Evolutionary conservation across 2,329 filamentous ascomycete species (phyloP).

Genomic region (Didymella sp.): DNA sequence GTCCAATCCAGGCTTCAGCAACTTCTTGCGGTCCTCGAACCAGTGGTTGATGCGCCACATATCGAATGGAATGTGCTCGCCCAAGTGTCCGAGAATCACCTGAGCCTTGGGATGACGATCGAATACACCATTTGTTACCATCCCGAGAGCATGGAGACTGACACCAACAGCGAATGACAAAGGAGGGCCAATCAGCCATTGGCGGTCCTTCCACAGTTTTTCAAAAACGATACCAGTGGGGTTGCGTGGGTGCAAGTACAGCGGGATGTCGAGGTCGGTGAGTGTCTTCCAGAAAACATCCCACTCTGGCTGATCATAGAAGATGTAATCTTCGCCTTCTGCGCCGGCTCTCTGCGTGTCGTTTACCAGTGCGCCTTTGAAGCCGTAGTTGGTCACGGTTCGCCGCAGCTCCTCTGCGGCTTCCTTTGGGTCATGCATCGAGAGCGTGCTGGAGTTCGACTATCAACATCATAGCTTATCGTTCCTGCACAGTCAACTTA

Average conservation of each 20-base stretch:
- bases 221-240: conserved; percentile 52
- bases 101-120: conserved; percentile 57
- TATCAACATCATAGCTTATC: not conserved
- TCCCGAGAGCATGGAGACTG: conserved; percentile 62
- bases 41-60: conserved; percentile 53
- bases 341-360: conserved; percentile 43
- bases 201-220: conserved; percentile 62
- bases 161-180: conserved; percentile 56
- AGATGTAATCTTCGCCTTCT: conserved; percentile 40
- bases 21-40: conserved; percentile 61
- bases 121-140: conserved; percentile 60
- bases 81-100: conserved; percentile 58
- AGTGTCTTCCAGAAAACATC: conserved; percentile 43
- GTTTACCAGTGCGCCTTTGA: conserved; percentile 65
- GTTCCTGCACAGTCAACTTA: not conserved
- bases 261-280: conserved; percentile 37
- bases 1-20: conserved; percentile 32
- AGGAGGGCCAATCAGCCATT: conserved; percentile 62
- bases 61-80: conserved; percentile 60
- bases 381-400: conserved; percentile 56
- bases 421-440: conserved; percentile 44
- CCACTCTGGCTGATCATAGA: conserved; percentile 44
- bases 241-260: conserved; percentile 46
- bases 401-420: conserved; percentile 40
- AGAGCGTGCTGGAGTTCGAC: conserved; percentile 25